Evolutionary conservation across 306 rosid genomes (phyloP), one percentile per base, ranked within the genome.

Genomic region (Glycine soja): DNA sequence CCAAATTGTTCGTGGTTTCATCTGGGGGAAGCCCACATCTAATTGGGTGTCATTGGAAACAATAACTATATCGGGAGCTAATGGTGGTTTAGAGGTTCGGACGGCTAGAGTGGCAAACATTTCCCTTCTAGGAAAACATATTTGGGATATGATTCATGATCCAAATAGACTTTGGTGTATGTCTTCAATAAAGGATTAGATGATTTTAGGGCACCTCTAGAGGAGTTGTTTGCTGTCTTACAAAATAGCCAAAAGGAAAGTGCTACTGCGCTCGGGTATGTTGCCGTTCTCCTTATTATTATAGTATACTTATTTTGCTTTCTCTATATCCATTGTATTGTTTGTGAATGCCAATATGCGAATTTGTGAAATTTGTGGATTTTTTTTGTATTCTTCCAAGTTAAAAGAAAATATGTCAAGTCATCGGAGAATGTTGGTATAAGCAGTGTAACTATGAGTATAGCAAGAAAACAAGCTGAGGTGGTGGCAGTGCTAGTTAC

Each of bases 131-230:
- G 24, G 24, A 19, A 19, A 19, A 19, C 24, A 19, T 19, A 19
- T 19, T 19, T 19, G 24, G 24, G 1, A 19, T 19, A 1, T 19
- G 24, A 19, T 19, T 19, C 24, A 19, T 19, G 24, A 19, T 19
- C 24, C 24, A 19, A 19, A 19, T 19, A 19, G 24, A 19, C 24
- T 19, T 19, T 19, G 83, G 90, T 95, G 59, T 90, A 95, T 89
- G 97, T 93, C 77, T 95, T 93, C 76, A 95, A 95, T 87, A 95
- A 90, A 89, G 99, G 99, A 69, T 85, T 95, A 82, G 87, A 95
- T 83, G 99, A 95, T 86, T 95, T 90, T 89, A 86, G 90, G 82
- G 86, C 97, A 75, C 99, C 99, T 73, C 86, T 95, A 68, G 99
- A 95, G 86, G 99, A 93, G 88, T 96, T 95, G 72, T 89, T 93